Percentiles rank a stretch among this genome's conserved stretches.
Conservation (phyloP, 495 filamentous ascomycete species). For the Halenospora varia region DNA sequence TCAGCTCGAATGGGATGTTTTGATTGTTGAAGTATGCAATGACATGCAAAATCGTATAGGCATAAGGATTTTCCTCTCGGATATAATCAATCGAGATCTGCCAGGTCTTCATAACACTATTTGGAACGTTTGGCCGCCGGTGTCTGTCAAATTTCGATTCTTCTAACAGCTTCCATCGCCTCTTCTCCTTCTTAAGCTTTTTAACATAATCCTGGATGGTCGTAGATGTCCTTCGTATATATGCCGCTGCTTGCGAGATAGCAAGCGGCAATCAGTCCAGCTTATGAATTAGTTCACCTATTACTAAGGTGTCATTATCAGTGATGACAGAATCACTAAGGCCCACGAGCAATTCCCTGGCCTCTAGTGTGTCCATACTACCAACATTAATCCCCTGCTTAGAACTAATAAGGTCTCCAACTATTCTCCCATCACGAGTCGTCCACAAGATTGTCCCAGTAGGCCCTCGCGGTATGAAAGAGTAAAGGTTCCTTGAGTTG, state of each 20-base stretch:
- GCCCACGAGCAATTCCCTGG: slow-evolving; percentile 22
- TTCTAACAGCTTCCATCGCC: slow-evolving; percentile 24
- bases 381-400: slow-evolving; percentile 1
- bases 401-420: neutral
- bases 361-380: neutral
- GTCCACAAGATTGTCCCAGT: slow-evolving; percentile 1
- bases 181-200: slow-evolving; percentile 20
- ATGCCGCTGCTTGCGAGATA: slow-evolving; percentile 31
- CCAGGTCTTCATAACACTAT: too few relatives aligned
- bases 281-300: slow-evolving; percentile 15
- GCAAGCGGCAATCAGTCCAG: slow-evolving; percentile 27
- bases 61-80: slow-evolving; percentile 26
- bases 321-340: neutral
- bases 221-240: slow-evolving; percentile 19
- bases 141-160: slow-evolving; percentile 24
- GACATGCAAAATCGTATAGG: slow-evolving; percentile 37
- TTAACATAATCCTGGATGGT: slow-evolving; percentile 11
- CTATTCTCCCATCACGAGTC: neutral
- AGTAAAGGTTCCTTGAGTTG: neutral
- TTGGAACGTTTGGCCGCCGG: slow-evolving; percentile 29
- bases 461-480: neutral
- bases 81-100: slow-evolving; percentile 39
- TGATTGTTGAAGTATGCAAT: slow-evolving; percentile 45
- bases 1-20: slow-evolving; percentile 48
- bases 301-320: slow-evolving; percentile 1